Conservation (phyloP, 208 protist genomes). For the Histomonas meleagridis region DNA sequence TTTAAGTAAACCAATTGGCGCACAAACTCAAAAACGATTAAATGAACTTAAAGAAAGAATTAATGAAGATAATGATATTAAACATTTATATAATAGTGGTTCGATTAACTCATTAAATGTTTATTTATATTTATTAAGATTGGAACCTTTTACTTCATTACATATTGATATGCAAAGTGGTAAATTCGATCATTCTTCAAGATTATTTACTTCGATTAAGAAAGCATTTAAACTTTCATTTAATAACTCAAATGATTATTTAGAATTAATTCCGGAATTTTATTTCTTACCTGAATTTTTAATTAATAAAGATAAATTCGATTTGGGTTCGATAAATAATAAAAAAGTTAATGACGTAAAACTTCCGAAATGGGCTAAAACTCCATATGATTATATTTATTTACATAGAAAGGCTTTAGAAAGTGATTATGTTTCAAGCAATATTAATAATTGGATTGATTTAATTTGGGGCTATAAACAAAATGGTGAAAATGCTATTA, state of each 20-base stretch:
- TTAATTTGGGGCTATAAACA: constrained; percentile 30
- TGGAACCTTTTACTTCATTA: constrained; percentile 47
- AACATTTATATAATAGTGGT: neutral
- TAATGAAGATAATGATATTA: too few species aligned
- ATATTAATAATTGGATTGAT: constrained; percentile 30
- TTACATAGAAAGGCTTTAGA: neutral
- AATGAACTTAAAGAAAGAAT: neutral
- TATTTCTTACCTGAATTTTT: constrained; percentile 57
- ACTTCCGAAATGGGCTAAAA: neutral
- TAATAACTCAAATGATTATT: neutral
- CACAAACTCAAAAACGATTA: neutral
- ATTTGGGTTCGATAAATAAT: constrained; percentile 46
- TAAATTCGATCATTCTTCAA: constrained; percentile 58
- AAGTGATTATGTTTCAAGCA: neutral
- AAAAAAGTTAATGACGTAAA: neutral
- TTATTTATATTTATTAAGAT: neutral
- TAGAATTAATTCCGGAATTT: constrained; percentile 58
- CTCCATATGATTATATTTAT: neutral
- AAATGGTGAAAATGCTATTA: neutral
- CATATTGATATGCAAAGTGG: constrained; percentile 59
- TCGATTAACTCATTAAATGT: neutral
- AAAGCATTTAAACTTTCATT: neutral
- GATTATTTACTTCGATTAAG: neutral
- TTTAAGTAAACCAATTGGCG: neutral
- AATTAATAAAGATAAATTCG: constrained; percentile 48